These are phyloP conservation scores for Celoporthe dispersa DNA, from an alignment of 2,329 filamentous ascomycete genomes.

Conservation along the genomic window DNA sequence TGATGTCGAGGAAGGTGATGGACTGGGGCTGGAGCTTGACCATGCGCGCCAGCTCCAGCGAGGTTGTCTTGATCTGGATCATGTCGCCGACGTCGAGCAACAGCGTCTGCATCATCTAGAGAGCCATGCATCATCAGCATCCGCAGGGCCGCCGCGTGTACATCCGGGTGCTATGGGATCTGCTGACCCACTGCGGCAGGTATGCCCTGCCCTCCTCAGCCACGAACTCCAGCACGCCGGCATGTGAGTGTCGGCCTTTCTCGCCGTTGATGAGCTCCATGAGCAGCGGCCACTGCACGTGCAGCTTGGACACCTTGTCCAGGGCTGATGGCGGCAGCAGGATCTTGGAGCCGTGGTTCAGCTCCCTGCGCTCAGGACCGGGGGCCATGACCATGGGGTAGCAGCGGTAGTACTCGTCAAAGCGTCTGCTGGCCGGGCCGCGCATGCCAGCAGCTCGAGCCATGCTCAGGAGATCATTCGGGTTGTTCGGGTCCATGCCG, in stretches of 20 bases:
- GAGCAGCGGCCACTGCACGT: constrained; percentile 96
- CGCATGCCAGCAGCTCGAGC: constrained; percentile 48
- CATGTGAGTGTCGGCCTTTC: constrained; percentile 80
- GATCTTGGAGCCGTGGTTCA: constrained; percentile 97
- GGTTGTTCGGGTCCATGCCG: constrained; percentile 52
- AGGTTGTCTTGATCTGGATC: constrained; percentile 92
- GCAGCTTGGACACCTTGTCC: constrained; percentile 92
- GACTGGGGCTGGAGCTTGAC: constrained; percentile 98
- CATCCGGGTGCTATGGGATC: background rate
- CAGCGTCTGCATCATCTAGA: constrained; percentile 90
- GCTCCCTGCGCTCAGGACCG: constrained; percentile 82
- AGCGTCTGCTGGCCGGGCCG: constrained; percentile 68
- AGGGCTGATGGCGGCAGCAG: constrained; percentile 95
- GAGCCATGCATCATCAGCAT: constrained; percentile 32
- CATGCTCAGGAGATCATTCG: constrained; percentile 55
- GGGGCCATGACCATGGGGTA: constrained; percentile 95
- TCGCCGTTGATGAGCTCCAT: constrained; percentile 94
- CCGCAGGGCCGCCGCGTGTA: background rate
- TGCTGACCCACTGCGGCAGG: constrained; percentile 85
- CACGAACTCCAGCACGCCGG: constrained; percentile 95
- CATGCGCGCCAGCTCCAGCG: constrained; percentile 84
- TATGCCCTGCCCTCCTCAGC: constrained; percentile 97
- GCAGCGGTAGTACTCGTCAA: constrained; percentile 98
- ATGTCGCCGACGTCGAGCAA: constrained; percentile 90
- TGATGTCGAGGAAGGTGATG: constrained; percentile 92